Conservation (phyloP, 169 alveolate genomes). For the Eimeria tenella region DNA sequence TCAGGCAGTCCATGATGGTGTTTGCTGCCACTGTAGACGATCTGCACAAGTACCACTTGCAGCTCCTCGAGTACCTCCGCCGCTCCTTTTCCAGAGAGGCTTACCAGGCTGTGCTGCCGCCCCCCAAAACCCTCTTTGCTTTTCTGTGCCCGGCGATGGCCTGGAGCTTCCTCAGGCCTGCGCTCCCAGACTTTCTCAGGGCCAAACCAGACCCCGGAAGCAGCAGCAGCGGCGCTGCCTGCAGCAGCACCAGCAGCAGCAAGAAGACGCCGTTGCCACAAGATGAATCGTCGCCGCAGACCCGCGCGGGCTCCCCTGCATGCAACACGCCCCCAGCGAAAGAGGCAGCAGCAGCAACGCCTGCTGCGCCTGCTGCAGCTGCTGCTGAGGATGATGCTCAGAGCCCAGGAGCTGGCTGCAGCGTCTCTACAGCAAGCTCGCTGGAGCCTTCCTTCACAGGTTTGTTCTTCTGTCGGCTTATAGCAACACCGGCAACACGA, state of each 20-base stretch:
- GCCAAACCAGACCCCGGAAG: neutral
- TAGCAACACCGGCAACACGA: neutral
- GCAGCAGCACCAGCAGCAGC: slow-evolving; percentile 25
- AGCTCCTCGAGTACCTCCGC: slow-evolving; percentile 27
- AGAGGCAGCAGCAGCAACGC: neutral
- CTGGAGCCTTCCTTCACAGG: neutral
- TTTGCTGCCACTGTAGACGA: slow-evolving; percentile 43
- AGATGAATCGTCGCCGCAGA: neutral
- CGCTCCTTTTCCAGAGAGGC: neutral
- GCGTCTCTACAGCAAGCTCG: neutral
- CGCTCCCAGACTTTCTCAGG: slow-evolving; percentile 42
- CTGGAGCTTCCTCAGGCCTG: slow-evolving; percentile 59
- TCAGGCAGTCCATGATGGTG: neutral
- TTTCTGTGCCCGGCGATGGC: slow-evolving; percentile 64
- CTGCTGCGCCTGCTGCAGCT: neutral
- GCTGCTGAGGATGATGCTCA: neutral
- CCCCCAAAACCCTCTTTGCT: neutral
- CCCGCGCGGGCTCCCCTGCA: neutral
- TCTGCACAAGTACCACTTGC: slow-evolving; percentile 52
- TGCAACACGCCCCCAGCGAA: neutral
- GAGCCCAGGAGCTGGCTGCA: neutral
- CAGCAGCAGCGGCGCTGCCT: slow-evolving; percentile 14
- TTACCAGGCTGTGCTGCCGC: slow-evolving; percentile 13
- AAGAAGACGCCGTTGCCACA: neutral
- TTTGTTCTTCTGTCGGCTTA: neutral